Evolutionary conservation across 371 early-diverging fungal species (phyloP).

Genomic region (Mucor plumbeus): DNA sequence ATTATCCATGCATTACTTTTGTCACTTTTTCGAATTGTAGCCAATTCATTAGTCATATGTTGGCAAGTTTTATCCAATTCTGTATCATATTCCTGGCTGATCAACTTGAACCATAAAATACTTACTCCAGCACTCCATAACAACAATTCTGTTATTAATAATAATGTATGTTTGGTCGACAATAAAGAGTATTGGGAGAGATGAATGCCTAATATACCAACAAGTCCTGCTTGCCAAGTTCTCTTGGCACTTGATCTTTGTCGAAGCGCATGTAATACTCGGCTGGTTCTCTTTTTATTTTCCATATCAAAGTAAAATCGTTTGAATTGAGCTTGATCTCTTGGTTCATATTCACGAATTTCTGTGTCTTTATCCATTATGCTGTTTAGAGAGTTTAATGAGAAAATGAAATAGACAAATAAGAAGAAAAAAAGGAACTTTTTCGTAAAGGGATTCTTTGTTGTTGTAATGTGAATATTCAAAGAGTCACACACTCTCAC

Average conservation of each 20-base stretch:
- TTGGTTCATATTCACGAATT: slow-evolving; percentile 20
- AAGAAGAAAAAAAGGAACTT: not conserved
- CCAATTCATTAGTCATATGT: slow-evolving; percentile 9
- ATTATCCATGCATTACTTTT: slow-evolving; percentile 48
- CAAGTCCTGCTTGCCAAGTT: slow-evolving; percentile 45
- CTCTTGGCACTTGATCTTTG: slow-evolving; percentile 23
- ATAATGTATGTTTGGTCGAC: not conserved
- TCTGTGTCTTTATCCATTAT: slow-evolving; percentile 8
- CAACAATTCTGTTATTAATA: slow-evolving; percentile 24
- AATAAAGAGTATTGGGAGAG: not conserved
- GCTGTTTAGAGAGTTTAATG: not conserved
- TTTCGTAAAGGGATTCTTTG: not conserved
- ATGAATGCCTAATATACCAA: slow-evolving; percentile 37
- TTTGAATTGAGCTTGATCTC: slow-evolving; percentile 19
- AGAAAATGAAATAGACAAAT: not conserved
- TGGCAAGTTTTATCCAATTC: slow-evolving; percentile 4
- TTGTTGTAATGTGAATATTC: slow-evolving; percentile 3
- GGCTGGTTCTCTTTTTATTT: slow-evolving; percentile 12
- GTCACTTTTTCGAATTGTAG: slow-evolving; percentile 10
- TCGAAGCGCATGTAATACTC: slow-evolving; percentile 15
- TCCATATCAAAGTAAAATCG: slow-evolving; percentile 15
- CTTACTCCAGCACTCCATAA: slow-evolving; percentile 46
- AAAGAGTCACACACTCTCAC: not conserved
- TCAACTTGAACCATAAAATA: slow-evolving; percentile 33
- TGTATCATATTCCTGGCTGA: slow-evolving; percentile 22